Percentiles rank a stretch among this genome's conserved stretches.
phyloP scores from a whole-genome alignment of 768 basidiomycete species.

The Scleroderma bovista region DNA sequence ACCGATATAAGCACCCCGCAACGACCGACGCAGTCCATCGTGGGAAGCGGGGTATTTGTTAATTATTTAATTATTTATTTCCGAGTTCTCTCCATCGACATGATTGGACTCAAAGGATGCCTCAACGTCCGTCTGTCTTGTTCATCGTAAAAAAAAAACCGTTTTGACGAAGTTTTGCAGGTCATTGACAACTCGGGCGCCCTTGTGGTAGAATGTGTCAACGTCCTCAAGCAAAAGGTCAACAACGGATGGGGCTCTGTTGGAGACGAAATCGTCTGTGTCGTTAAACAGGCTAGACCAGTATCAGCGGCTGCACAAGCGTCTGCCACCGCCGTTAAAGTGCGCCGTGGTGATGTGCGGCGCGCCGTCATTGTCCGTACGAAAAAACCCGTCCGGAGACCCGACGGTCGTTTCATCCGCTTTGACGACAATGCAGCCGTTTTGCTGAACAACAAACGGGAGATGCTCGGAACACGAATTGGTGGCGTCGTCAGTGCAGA shows the following conservation, averaged over 20 bases:
- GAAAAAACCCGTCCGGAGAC: conserved; percentile 76
- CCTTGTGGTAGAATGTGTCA: conserved; percentile 91
- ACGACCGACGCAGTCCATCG: conserved; percentile 2
- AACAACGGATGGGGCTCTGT: conserved; percentile 91
- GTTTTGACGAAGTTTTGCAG: conserved; percentile 33
- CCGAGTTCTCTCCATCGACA: conserved; percentile 35
- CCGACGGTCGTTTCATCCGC: conserved; percentile 81
- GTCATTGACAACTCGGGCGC: conserved; percentile 98
- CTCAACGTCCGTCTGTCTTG: conserved; percentile 58
- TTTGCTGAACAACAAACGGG: conserved; percentile 89
- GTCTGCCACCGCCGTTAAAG: conserved; percentile 80
- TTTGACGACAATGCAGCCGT: conserved; percentile 98
- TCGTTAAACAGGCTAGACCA: conserved; percentile 88
- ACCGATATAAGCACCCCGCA: neutral
- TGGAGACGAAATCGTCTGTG: conserved; percentile 94
- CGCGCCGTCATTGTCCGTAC: conserved; percentile 94
- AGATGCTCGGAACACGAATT: conserved; percentile 93
- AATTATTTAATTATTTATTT: neutral
- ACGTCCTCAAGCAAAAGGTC: conserved; percentile 92
- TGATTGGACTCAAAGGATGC: conserved; percentile 94
- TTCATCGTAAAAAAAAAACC: neutral
- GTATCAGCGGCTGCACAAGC: conserved; percentile 60
- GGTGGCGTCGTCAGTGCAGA: conserved; percentile 92
- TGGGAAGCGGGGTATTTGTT: conserved; percentile 16
- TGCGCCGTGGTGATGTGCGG: conserved; percentile 90